Base-by-base conservation (phyloP, 2,329 filamentous ascomycete species). In the Penicillium paneum region DNA sequence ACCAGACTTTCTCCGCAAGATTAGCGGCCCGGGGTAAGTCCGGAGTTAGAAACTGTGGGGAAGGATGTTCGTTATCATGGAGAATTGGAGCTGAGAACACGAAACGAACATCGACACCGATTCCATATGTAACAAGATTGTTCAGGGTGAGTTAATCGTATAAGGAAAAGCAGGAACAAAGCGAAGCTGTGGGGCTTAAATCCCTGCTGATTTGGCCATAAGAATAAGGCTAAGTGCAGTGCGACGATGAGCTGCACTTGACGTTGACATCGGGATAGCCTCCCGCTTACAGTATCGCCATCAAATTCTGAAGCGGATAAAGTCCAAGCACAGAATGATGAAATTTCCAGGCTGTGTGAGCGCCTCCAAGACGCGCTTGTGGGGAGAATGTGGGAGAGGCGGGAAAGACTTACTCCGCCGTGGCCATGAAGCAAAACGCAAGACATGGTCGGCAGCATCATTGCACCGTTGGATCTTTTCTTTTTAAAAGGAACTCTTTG, bases 341-440 rank as follows among this genome's bases (percentile, higher is more conserved):
- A 32, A 40, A 36, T 28, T n/a, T n/a, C 38, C 34, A 49, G 32
- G 21, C 35, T n/a, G 8, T 26, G 34, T 26, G 28, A 43, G 49
- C 17, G 35, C 15, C 47, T 46, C 28, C 35, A 49, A 40, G 36
- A 35, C 28, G 3, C 10, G 26, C 21, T 13, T 65, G 63, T 62
- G 62, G 60, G 54, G 59, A 63, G 48, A 43, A 32, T 61, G 63
- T 64, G 62, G 63, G 61, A 62, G 55, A 54, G 43, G 57, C 60
- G 63, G 63, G 39, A 64, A 64, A 64, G 56, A 54, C 56, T 57
- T 65, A 58, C 54, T 43, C 63, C 63, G 63, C 56, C 51, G 19
- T 51, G 31, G 32, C 53, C 42, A 54, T 43, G n/a, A 24, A 43
- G 57, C 42, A 43, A 32, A 28, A 44, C 15, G 34, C 17, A 13